Evolutionary conservation across 805 yeast genomes (phyloP).

Genomic region (Metschnikowia sp.): DNA sequence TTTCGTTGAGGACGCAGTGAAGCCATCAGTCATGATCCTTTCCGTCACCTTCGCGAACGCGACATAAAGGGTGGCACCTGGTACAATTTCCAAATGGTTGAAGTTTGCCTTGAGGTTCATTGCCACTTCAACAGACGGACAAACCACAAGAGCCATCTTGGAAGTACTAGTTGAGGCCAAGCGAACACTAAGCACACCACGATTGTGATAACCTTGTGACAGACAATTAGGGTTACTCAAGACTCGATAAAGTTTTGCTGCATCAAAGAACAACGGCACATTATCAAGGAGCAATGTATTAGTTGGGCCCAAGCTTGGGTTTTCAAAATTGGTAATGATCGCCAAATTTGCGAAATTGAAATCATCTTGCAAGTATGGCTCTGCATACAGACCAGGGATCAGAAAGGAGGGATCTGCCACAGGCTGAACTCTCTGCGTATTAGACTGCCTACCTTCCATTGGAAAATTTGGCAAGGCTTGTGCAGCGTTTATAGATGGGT

Average conservation of each 20-base stretch:
- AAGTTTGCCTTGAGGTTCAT: slow-evolving; percentile 72
- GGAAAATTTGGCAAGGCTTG: background rate
- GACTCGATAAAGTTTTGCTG: slow-evolving; percentile 31
- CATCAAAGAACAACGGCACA: slow-evolving; percentile 68
- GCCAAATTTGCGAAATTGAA: slow-evolving; percentile 55
- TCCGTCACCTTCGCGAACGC: slow-evolving; percentile 76
- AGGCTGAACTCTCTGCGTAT: background rate
- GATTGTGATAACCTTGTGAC: slow-evolving; percentile 57
- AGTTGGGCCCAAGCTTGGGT: slow-evolving; percentile 70
- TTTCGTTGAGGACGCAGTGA: background rate
- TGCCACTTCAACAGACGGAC: slow-evolving; percentile 68
- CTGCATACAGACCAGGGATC: slow-evolving; percentile 1
- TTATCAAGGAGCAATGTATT: slow-evolving; percentile 76
- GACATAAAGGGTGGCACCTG: slow-evolving; percentile 72
- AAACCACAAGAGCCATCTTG: slow-evolving; percentile 57
- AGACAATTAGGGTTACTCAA: slow-evolving; percentile 28
- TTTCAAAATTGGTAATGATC: slow-evolving; percentile 70
- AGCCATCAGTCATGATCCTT: slow-evolving; percentile 8
- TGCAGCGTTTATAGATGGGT: slow-evolving; percentile 1
- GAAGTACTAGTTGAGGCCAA: slow-evolving; percentile 19
- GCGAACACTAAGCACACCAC: slow-evolving; percentile 58
- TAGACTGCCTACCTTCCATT: background rate
- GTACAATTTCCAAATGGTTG: slow-evolving; percentile 78
- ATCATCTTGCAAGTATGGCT: slow-evolving; percentile 46
- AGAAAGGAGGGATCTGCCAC: slow-evolving; percentile 1